phyloP scores from a whole-genome alignment of 1,284 basidiomycete genomes.

The Paramarasmius palmivorus region DNA sequence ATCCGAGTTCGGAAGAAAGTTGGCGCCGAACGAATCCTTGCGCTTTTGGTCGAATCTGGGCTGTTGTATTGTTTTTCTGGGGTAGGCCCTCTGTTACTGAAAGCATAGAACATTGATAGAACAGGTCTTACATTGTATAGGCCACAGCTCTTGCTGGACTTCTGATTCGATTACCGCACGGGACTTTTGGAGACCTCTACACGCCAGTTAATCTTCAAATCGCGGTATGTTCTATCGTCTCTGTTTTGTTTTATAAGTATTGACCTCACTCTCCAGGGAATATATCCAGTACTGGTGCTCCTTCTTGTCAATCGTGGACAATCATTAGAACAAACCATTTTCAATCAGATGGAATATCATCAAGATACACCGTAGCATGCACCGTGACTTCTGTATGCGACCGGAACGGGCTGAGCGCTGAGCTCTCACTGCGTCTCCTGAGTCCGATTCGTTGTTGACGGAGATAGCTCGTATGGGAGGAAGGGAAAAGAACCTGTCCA shows the following conservation, averaged over 20 bases:
- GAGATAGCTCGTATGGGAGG: too few relatives aligned
- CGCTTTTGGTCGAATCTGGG: constrained; percentile 22
- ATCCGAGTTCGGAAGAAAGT: background rate
- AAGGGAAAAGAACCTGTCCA: too few relatives aligned
- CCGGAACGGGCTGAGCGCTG: too few relatives aligned
- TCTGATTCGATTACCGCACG: constrained; percentile 17
- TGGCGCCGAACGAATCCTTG: constrained; percentile 16
- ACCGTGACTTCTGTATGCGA: too few relatives aligned
- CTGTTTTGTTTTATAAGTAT: background rate
- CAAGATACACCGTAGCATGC: too few relatives aligned
- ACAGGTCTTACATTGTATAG: constrained; percentile 8
- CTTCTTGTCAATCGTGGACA: constrained; percentile 18
- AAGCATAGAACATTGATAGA: too few relatives aligned
- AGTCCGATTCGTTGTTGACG: too few relatives aligned
- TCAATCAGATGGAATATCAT: background rate
- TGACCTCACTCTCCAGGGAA: constrained; percentile 10
- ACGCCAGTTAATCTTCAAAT: constrained; percentile 20
- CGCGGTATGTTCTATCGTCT: constrained; percentile 14
- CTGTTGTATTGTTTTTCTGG: constrained; percentile 22
- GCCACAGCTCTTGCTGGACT: constrained; percentile 12
- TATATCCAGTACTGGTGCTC: constrained; percentile 21
- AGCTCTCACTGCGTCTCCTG: too few relatives aligned
- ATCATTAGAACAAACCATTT: constrained; percentile 16
- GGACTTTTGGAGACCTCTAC: constrained; percentile 22
- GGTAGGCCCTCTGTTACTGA: constrained; percentile 6